Conservation (phyloP, 2,329 filamentous ascomycete genomes). For the Colletotrichum abscissum region DNA sequence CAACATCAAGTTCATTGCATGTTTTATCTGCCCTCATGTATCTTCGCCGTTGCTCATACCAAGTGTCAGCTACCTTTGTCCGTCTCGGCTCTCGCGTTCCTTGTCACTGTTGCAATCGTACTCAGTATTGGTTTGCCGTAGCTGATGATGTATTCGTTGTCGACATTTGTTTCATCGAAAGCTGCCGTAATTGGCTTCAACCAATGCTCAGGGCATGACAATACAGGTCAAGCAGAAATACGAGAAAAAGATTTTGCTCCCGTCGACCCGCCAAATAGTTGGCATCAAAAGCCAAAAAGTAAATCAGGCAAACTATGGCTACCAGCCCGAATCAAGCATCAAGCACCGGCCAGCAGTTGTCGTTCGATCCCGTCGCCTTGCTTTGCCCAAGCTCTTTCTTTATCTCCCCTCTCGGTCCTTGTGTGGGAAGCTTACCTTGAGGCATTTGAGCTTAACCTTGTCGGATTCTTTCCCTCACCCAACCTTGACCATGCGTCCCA, state of each 20-base stretch:
- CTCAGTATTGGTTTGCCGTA: neutral
- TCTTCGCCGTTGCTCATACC: neutral
- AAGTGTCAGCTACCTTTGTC: neutral
- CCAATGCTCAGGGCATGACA: neutral
- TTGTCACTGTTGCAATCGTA: neutral
- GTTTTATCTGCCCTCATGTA: neutral
- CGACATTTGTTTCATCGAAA: neutral
- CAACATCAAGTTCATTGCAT: neutral
- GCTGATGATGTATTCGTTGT: neutral
- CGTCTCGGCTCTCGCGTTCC: neutral
- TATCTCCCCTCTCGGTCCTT: neutral
- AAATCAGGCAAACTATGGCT: neutral
- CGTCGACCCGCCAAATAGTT: neutral
- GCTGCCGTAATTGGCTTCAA: neutral
- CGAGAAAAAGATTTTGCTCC: neutral
- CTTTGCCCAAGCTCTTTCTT: neutral
- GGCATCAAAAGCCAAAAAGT: neutral
- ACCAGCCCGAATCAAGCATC: neutral
- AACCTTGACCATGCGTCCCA: neutral
- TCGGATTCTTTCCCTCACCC: neutral
- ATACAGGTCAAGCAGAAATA: neutral
- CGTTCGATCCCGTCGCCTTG: conserved; percentile 13
- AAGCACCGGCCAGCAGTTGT: conserved; percentile 20
- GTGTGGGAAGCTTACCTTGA: neutral
- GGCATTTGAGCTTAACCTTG: conserved; percentile 10